phyloP scores from a whole-genome alignment of 1,284 basidiomycete genomes.

The Rhodotorula sp. region DNA sequence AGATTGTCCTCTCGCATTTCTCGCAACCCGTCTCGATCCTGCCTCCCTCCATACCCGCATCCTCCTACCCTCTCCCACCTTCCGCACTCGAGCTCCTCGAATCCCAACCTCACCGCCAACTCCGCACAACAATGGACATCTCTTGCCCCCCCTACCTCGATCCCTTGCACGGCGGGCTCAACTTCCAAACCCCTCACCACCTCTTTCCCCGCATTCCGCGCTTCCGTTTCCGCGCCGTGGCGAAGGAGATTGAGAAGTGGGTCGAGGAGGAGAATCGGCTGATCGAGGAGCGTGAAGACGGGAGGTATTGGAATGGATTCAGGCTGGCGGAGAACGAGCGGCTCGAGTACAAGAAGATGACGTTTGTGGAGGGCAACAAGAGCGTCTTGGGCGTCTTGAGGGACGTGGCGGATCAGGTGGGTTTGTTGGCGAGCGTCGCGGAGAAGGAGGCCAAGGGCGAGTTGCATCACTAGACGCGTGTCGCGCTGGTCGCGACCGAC shows the following conservation, averaged over 20 bases:
- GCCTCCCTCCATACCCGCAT: slow-evolving; percentile 7
- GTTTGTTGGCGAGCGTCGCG: slow-evolving; percentile 70
- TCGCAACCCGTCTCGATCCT: slow-evolving; percentile 65
- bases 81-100: slow-evolving; percentile 76
- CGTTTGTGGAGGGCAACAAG: slow-evolving; percentile 77
- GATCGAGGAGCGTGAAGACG: slow-evolving; percentile 7
- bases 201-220: slow-evolving; percentile 92
- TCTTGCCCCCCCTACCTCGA: slow-evolving; percentile 77
- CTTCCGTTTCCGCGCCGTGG: slow-evolving; percentile 83
- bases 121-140: slow-evolving; percentile 95
- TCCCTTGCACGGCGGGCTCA: slow-evolving; percentile 88
- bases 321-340: slow-evolving; percentile 63
- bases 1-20: slow-evolving; percentile 98
- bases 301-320: slow-evolving; percentile 11
- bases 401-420: slow-evolving; percentile 78
- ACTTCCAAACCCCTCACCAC: slow-evolving; percentile 96
- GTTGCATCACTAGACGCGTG: slow-evolving; percentile 40
- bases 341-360: slow-evolving; percentile 83
- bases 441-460: slow-evolving; percentile 51
- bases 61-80: slow-evolving; percentile 13
- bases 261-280: slow-evolving; percentile 33
- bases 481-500: no score
- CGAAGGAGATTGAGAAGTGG: slow-evolving; percentile 36
- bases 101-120: slow-evolving; percentile 86
- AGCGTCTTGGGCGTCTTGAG: slow-evolving; percentile 73